phyloP scores from a whole-genome alignment of 164 flowering plant species.

The Sedum album region DNA sequence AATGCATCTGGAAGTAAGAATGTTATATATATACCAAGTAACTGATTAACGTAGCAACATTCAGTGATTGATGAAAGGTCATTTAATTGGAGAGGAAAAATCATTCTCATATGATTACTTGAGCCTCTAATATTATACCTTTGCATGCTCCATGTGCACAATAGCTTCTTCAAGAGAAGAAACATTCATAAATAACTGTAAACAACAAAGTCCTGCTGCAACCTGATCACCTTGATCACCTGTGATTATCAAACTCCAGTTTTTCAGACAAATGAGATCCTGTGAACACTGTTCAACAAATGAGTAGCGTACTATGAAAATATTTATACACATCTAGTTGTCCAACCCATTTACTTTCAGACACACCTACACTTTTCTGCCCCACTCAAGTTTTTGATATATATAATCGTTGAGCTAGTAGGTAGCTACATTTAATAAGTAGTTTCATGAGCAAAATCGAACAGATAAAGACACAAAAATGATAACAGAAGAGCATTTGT shows the following conservation, averaged over 20 bases:
- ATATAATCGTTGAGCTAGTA: background rate
- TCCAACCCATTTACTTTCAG: background rate
- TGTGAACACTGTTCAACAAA: background rate
- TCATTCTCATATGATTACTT: too few species aligned
- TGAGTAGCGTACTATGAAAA: background rate
- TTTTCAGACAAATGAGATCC: background rate
- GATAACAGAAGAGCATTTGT: background rate
- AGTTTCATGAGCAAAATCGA: background rate
- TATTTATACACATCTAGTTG: background rate
- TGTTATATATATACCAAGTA: background rate
- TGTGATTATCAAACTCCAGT: conserved; percentile 22
- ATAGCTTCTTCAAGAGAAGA: conserved; percentile 84
- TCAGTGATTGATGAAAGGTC: background rate
- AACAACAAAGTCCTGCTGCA: conserved; percentile 96
- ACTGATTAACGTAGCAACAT: background rate
- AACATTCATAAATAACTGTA: conserved; percentile 89
- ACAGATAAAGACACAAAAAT: background rate
- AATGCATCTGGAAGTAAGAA: conserved; percentile 57
- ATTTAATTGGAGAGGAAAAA: background rate
- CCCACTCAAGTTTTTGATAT: background rate
- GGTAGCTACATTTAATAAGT: background rate
- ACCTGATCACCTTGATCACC: conserved; percentile 93
- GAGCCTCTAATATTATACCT: conserved; percentile 30
- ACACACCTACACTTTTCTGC: background rate
- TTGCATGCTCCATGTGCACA: conserved; percentile 78